Base-by-base conservation (phyloP, 805 yeast genomes). In the Soucietia sequanensis region DNA sequence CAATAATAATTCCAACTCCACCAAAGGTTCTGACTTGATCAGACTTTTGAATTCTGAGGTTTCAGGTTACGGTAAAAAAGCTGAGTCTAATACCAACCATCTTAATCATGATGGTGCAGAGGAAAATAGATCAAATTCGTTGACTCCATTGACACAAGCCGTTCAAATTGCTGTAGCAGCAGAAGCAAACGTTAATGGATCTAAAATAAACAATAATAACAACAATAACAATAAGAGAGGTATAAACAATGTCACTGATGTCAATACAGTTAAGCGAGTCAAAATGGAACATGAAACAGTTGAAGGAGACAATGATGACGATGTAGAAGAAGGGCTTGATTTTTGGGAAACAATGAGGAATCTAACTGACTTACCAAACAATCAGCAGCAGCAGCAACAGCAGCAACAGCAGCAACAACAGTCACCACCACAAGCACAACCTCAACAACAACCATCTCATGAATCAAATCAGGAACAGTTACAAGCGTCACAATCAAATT, bases 341-440 rank as follows among this genome's bases (percentile, higher is more conserved):
- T 82, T 81, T 50, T 81, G 86, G 84, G 89, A 81, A 42, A 76
- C 79, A 2, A 69, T 82, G 73, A 66, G 82, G 31, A 68, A 78
- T 12, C 50, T 81, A 15, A 75, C 81, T 47, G 43, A 56, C 35
- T 27, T 47, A 30, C 36, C 40, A 29, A 33, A 46, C 23, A 22
- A 26, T 10, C 34, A 39, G 22, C 37, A 32, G 29, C 23, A 19
- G 24, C 39, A 22, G 31, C 54, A 24, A 30, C 46, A 34, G 23
- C 40, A 31, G 17, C 39, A 37, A 19, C 31, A 23, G 20, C 44
- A 30, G 25, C 31, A 23, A 27, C 30, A 20, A 28, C 38, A 12
- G 17, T 31, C 33, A 17, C 14, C 10, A 4, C 32, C 33, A 19
- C 36, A 31, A 19, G 35, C 19, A 8, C 41, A 32, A n/a, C 30